These are phyloP conservation scores for Rhododendron williamsianum DNA, from an alignment of 148 eudicot species.

Conservation along the genomic window DNA sequence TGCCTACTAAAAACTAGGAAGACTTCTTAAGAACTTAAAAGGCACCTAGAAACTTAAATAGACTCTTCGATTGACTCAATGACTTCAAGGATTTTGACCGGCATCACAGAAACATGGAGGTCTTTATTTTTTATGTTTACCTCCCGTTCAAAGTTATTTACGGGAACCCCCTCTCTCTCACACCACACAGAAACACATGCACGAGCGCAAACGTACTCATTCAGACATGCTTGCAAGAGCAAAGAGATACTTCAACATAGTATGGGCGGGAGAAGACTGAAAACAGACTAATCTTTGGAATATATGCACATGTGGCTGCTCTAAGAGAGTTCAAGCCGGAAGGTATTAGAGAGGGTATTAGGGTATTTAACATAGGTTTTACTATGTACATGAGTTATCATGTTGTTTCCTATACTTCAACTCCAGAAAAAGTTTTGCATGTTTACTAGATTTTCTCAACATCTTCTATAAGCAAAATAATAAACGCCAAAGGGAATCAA, in stretches of 20 bases:
- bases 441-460: background rate
- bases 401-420: background rate
- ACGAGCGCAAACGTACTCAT: background rate
- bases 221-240: background rate
- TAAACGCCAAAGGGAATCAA: background rate
- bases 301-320: background rate
- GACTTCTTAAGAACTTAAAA: background rate
- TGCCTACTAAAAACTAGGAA: background rate
- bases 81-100: background rate
- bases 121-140: background rate
- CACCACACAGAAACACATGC: background rate
- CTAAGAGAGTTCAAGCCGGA: background rate
- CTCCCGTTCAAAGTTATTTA: too few species aligned
- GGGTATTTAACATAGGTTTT: background rate
- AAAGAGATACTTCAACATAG: background rate
- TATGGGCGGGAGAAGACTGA: background rate
- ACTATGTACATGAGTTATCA: background rate
- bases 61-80: background rate
- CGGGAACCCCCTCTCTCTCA: background rate
- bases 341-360: background rate
- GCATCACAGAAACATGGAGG: background rate
- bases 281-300: background rate
- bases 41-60: background rate
- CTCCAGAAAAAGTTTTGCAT: background rate
- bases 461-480: background rate